Evolutionary conservation across 2,329 filamentous ascomycete species (phyloP), one percentile per base, ranked within the genome.

Genomic region (Cladobotryum protrusum): DNA sequence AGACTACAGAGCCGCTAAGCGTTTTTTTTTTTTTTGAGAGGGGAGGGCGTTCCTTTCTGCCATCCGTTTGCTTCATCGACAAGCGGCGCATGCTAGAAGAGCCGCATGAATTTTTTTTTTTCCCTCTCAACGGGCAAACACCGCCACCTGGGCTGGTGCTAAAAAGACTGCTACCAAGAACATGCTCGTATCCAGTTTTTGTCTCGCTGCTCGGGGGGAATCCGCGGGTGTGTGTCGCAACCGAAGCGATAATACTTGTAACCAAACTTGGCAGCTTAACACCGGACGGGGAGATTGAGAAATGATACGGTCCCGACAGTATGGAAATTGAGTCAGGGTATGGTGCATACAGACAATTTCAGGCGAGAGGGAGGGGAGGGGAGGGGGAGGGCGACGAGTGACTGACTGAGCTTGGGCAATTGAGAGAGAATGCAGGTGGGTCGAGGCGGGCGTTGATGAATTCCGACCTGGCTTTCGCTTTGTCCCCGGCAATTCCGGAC

Each of bases 261-360:
- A n/a, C 40, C 29, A 39, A 43, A 42, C 17, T n/a, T 29, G 37
- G 9, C 45, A 18, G 35, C 35, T 37, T 37, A 34, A 50, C 36
- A 46, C 48, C 43, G 37, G 43, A 20, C 43, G 36, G 39, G 29
- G 33, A 50, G 39, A 43, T 46, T 43, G 48, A 43, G 18, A n/a
- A 43, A 43, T 36, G 33, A 20, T 43, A 18, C 35, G 29, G 40
- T 51, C 45, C 45, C 49, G 49, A 48, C 34, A 48, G 45, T 35
- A 33, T 51, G 49, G 49, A 51, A 51, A 51, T 48, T 45, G 45
- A 36, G 35, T 29, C 49, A 41, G 29, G 45, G 29, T 35, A 24
- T 29, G 17, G n/a, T 39, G 49, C 40, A 29, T 47, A 18, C 37
- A 42, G 42, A 43, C 13, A 12, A 43, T 40, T 36, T 18, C 39